Conservation (phyloP, 2,329 filamentous ascomycete genomes). For the Alternaria sp. region DNA sequence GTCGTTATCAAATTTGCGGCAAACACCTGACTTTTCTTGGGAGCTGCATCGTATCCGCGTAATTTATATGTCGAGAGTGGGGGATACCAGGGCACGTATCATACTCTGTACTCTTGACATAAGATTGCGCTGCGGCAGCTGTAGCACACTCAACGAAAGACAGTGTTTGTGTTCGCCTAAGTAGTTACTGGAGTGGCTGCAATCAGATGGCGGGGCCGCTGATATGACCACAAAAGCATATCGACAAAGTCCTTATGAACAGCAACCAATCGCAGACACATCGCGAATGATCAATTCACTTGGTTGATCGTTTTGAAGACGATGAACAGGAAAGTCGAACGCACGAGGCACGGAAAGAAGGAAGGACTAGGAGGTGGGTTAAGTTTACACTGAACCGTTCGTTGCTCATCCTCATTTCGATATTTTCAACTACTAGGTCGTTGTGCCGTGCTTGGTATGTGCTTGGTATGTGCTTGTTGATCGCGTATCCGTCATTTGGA, state of each 20-base stretch:
- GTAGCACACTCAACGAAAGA: too few relatives aligned
- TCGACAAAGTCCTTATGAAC: too few relatives aligned
- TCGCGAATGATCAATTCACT: not conserved
- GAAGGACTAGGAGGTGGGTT: not conserved
- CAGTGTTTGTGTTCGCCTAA: too few relatives aligned
- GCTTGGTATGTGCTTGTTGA: not conserved
- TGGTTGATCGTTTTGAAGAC: not conserved
- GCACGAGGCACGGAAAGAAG: not conserved
- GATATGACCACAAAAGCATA: too few relatives aligned
- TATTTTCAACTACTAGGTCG: not conserved
- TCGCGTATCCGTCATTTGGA: not conserved
- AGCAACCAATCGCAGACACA: too few relatives aligned
- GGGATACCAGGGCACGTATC: not conserved
- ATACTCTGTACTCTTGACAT: too few relatives aligned
- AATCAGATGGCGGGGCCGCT: too few relatives aligned
- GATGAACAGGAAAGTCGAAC: not conserved
- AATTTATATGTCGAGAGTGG: not conserved
- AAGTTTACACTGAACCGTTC: not conserved
- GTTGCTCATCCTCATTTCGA: not conserved
- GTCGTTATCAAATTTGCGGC: not conserved
- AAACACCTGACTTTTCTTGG: not conserved
- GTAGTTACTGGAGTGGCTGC: too few relatives aligned
- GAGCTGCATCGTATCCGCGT: not conserved
- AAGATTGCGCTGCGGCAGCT: too few relatives aligned
- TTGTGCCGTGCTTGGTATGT: not conserved